Conservation (phyloP, 2,329 filamentous ascomycete genomes). For the Ceratocystis smalleyi region DNA sequence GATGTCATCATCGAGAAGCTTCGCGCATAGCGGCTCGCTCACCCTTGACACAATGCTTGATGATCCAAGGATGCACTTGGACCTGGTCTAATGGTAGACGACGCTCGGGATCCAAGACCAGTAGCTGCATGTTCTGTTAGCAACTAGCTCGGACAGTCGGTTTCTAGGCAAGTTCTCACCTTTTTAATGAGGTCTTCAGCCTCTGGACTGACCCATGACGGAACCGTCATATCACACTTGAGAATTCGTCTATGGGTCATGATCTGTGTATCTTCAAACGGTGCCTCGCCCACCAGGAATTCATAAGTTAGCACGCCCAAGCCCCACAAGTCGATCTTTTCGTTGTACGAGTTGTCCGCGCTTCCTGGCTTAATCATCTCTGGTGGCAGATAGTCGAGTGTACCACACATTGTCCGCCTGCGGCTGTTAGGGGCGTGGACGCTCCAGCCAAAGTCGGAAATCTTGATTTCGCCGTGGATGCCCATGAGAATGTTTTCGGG, state of each 20-base stretch:
- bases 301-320: conserved; percentile 91
- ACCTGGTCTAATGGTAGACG: conserved; percentile 80
- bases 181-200: conserved; percentile 84
- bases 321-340: conserved; percentile 95
- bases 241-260: conserved; percentile 89
- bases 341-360: conserved; percentile 76
- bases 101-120: conserved; percentile 89
- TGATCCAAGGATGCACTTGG: conserved; percentile 83
- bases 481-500: conserved; percentile 93
- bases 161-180: conserved; percentile 34
- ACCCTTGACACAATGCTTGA: conserved; percentile 77
- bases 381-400: conserved; percentile 88
- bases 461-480: conserved; percentile 95
- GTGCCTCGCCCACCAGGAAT: conserved; percentile 88
- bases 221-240: conserved; percentile 80
- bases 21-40: conserved; percentile 38
- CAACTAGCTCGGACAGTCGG: neutral
- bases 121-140: conserved; percentile 37
- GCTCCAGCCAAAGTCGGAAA: conserved; percentile 96
- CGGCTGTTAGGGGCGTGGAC: conserved; percentile 93
- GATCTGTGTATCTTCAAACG: conserved; percentile 86
- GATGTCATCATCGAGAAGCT: conserved; percentile 22
- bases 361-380: conserved; percentile 85
- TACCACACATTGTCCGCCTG: conserved; percentile 90
- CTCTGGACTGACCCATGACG: conserved; percentile 77